Percentiles rank a stretch among this genome's conserved stretches.
phyloP scores from a whole-genome alignment of 2,329 filamentous ascomycete genomes.

The Calonectria henricotiae region DNA sequence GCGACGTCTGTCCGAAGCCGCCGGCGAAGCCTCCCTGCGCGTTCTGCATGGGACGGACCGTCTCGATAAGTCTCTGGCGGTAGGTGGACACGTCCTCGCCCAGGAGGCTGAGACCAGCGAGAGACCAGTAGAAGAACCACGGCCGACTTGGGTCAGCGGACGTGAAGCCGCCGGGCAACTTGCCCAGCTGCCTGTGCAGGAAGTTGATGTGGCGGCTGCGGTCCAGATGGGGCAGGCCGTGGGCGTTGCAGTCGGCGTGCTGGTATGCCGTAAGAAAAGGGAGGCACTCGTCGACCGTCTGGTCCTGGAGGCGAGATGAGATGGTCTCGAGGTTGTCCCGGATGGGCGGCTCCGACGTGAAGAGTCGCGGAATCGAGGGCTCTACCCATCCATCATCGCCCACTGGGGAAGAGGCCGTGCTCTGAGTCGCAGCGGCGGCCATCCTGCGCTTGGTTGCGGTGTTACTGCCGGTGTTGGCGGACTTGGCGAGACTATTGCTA shows the following conservation, averaged over 20 bases:
- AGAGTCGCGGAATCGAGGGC: constrained; percentile 69
- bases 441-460: constrained; percentile 31
- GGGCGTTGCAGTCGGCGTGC: constrained; percentile 74
- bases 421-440: constrained; percentile 39
- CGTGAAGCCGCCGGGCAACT: constrained; percentile 80
- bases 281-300: constrained; percentile 79
- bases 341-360: constrained; percentile 74
- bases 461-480: constrained; percentile 35
- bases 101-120: constrained; percentile 82
- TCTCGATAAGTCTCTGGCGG: constrained; percentile 79
- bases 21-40: constrained; percentile 89
- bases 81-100: constrained; percentile 82
- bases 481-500: constrained; percentile 33
- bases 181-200: constrained; percentile 71
- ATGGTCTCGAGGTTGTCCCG: constrained; percentile 77
- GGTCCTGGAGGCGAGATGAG: constrained; percentile 78
- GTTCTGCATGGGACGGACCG: constrained; percentile 88
- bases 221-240: constrained; percentile 83
- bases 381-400: constrained; percentile 37
- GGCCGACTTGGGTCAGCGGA: constrained; percentile 89
- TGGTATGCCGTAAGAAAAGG: constrained; percentile 76
- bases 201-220: constrained; percentile 76
- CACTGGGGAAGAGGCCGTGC: constrained; percentile 22
- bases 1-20: constrained; percentile 91
- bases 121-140: constrained; percentile 95